Base-by-base conservation (phyloP, 2,329 filamentous ascomycete species). In the Exophiala sp. region DNA sequence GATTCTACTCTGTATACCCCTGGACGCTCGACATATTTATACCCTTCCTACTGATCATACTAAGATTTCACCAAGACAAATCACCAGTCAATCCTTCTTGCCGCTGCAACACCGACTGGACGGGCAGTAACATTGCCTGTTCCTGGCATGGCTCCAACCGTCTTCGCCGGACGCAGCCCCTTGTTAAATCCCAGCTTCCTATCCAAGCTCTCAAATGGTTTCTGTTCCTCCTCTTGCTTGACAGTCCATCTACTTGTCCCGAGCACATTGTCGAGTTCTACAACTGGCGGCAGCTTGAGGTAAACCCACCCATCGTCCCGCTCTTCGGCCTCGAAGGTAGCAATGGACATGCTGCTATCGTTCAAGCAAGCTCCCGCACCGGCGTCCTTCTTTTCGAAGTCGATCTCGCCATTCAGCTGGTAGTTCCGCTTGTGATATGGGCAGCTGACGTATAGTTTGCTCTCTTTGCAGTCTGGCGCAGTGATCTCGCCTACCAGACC, bases 381-480 rank as follows among this genome's bases (percentile, higher is more conserved):
- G 24, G 53, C 47, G 23, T 59, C 56, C 23, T 52, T 56, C 27
- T 52, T 47, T 8, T 55, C 58, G 35, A 59, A 59, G 24, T 59
- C 48, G 22, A 57, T 71, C 23, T 75, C 72, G 35, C 82, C 82
- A 32, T 75, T 76, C 37, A 95, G 80, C 63, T 88, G 81, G 66
- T 85, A 95, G 70, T 95, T 95, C 58, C 88, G 82, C 73, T 95
- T 95, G 73, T 95, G 89, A 67, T 85, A 82, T 0, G 89, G 89
- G 63, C 88, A 95, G 1, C 83, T 88, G 14, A 95, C 80, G 83
- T 85, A 95, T n/a, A 89, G 82, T 52, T 82, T 82, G 55, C 79
- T 75, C 38, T 73, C 66, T 52, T 71, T 62, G 52, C 66, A 60
- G 40, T 70, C 46, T 41, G 57, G 38, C 23, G 48, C 38, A 2